Percentiles rank a stretch among this genome's conserved stretches.
phyloP scores from a whole-genome alignment of 75 land plant species.

The Azolla pinnata region DNA sequence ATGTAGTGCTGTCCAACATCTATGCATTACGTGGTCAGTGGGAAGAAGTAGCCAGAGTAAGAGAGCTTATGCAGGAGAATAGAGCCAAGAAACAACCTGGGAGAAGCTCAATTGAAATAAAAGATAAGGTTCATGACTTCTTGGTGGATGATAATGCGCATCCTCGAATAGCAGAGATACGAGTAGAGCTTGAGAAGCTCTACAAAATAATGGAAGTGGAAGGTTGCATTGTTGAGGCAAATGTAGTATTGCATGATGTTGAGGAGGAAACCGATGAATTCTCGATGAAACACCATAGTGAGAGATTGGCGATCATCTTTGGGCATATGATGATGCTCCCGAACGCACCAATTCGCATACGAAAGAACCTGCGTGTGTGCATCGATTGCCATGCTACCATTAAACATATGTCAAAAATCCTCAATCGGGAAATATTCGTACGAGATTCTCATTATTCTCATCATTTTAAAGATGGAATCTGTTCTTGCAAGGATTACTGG shows the following conservation, averaged over 20 bases:
- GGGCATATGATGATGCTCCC: conserved; percentile 18
- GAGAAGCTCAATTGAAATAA: conserved; percentile 22
- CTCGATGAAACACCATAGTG: conserved; percentile 17
- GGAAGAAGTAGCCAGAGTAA: conserved; percentile 23
- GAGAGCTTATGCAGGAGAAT: conserved; percentile 24
- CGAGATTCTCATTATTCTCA: conserved; percentile 26
- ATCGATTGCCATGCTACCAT: conserved; percentile 31
- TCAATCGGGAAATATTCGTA: conserved; percentile 22
- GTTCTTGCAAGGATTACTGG: conserved; percentile 32
- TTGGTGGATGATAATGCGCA: conserved; percentile 29
- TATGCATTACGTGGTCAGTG: conserved; percentile 21
- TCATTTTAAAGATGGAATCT: conserved; percentile 28
- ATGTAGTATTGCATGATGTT: conserved; percentile 21
- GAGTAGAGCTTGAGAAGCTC: conserved; percentile 22
- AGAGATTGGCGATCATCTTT: conserved; percentile 34
- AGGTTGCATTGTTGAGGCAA: conserved; percentile 27
- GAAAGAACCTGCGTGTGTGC: conserved; percentile 31
- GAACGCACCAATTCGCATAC: conserved; percentile 20
- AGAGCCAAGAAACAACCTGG: conserved; percentile 23
- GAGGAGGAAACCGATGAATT: conserved; percentile 28
- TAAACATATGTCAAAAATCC: conserved; percentile 25
- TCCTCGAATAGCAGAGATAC: conserved; percentile 16
- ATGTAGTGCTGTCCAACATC: conserved; percentile 27
- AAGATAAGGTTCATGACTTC: conserved; percentile 28
- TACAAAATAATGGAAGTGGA: conserved; percentile 12